These are phyloP conservation scores for Pleomassaria siparia DNA, from an alignment of 2,329 filamentous ascomycete species.

Conservation along the genomic window DNA sequence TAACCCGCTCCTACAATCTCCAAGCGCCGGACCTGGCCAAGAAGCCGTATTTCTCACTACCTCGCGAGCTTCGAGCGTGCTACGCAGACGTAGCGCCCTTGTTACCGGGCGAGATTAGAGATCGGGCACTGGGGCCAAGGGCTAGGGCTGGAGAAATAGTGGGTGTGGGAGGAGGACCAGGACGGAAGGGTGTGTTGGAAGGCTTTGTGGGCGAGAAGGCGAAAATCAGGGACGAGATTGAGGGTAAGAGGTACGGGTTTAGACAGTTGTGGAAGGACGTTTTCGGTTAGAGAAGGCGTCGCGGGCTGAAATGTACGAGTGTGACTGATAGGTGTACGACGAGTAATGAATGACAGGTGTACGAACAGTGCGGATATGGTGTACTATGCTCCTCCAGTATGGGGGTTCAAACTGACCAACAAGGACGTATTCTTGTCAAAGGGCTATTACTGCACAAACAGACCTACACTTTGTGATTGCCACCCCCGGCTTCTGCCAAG, in stretches of 20 bases:
- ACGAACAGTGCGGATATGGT: too few species aligned
- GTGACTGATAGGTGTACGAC: neutral
- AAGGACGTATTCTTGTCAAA: neutral
- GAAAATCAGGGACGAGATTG: conserved; percentile 72
- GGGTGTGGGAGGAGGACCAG: conserved; percentile 42
- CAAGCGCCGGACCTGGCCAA: conserved; percentile 91
- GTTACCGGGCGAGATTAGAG: conserved; percentile 70
- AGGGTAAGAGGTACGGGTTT: conserved; percentile 75
- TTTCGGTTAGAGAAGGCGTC: conserved; percentile 47
- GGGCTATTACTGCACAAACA: too few species aligned
- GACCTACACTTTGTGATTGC: too few species aligned
- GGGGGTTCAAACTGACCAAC: neutral
- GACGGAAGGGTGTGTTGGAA: conserved; percentile 58
- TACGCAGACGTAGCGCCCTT: conserved; percentile 83
- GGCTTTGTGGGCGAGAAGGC: conserved; percentile 58
- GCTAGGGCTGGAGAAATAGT: conserved; percentile 38
- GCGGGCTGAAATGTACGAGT: neutral
- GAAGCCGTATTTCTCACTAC: conserved; percentile 85
- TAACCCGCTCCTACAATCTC: conserved; percentile 88
- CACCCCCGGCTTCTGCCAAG: too few species aligned
- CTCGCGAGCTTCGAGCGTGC: conserved; percentile 78
- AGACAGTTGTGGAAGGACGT: conserved; percentile 88
- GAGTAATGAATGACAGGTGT: too few species aligned
- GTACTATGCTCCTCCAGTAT: too few species aligned
- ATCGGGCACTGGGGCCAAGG: conserved; percentile 60